These are phyloP conservation scores for Blastobotrys arbuscula DNA, from an alignment of 1,139 yeast species.

Conservation along the genomic window DNA sequence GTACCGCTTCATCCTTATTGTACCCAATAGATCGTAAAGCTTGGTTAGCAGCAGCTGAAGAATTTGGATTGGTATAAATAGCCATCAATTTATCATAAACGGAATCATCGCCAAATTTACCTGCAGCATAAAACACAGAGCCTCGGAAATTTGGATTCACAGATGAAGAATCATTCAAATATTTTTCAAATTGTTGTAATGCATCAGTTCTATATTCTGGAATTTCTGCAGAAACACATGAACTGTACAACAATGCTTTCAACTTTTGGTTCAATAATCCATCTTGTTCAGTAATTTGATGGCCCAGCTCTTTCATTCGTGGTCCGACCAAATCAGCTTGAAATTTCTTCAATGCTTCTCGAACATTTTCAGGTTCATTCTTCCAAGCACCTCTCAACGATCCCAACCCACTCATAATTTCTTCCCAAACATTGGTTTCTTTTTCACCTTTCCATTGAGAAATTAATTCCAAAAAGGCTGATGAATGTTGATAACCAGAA, in stretches of 20 bases:
- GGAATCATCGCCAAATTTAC: slow-evolving; percentile 52
- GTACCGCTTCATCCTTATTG: slow-evolving; percentile 52
- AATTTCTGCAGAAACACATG: slow-evolving; percentile 62
- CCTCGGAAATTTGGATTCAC: slow-evolving; percentile 78
- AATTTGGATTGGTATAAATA: slow-evolving; percentile 60
- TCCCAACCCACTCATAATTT: slow-evolving; percentile 51
- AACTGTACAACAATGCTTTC: slow-evolving; percentile 63
- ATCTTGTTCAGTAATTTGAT: slow-evolving; percentile 56
- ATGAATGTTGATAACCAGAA: slow-evolving; percentile 67
- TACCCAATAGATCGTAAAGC: slow-evolving; percentile 75
- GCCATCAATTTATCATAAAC: slow-evolving; percentile 59
- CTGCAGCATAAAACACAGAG: slow-evolving; percentile 62
- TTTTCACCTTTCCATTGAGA: slow-evolving; percentile 60
- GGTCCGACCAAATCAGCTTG: slow-evolving; percentile 53
- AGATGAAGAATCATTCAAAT: slow-evolving; percentile 61
- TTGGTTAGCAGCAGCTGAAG: slow-evolving; percentile 68
- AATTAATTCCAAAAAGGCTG: slow-evolving; percentile 58
- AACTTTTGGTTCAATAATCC: slow-evolving; percentile 69
- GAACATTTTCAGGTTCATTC: slow-evolving; percentile 56
- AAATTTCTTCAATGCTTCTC: slow-evolving; percentile 54
- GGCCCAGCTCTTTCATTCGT: slow-evolving; percentile 59
- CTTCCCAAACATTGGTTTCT: slow-evolving; percentile 56
- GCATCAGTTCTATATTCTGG: slow-evolving; percentile 50
- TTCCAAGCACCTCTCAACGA: slow-evolving; percentile 61
- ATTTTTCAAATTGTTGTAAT: slow-evolving; percentile 51